Percentiles rank a stretch among this genome's conserved stretches.
These are phyloP conservation scores for Termitomyces sp. DNA, from an alignment of 1,284 basidiomycete genomes.

Conservation along the genomic window DNA sequence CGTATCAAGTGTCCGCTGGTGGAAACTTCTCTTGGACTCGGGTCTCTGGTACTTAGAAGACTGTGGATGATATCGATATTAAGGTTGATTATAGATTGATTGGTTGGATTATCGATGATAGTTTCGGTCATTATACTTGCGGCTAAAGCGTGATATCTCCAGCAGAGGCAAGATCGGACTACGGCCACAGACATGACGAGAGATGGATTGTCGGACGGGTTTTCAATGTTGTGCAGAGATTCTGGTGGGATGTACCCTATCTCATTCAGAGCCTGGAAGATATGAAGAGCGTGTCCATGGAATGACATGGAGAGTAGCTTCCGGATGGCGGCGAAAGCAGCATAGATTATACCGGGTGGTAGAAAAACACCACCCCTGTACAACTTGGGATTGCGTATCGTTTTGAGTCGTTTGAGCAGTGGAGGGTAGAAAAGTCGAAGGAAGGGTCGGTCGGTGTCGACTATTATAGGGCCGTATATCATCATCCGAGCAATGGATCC, in stretches of 20 bases:
- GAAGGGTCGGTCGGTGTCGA: slow-evolving; percentile 13
- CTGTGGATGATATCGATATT: slow-evolving; percentile 33
- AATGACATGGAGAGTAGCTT: slow-evolving; percentile 29
- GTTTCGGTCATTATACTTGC: slow-evolving; percentile 31
- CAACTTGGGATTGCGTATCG: slow-evolving; percentile 21
- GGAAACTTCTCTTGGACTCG: slow-evolving; percentile 23
- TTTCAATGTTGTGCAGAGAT: slow-evolving; percentile 32
- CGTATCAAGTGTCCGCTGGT: slow-evolving; percentile 27
- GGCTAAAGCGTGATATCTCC: slow-evolving; percentile 42
- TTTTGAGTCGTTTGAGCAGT: slow-evolving; percentile 19
- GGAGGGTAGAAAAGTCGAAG: slow-evolving; percentile 20
- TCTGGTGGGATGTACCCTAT: slow-evolving; percentile 31
- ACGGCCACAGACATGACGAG: slow-evolving; percentile 41
- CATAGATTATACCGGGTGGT: slow-evolving; percentile 27
- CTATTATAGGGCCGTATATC: neutral
- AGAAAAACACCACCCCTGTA: slow-evolving; percentile 21
- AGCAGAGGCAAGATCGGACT: slow-evolving; percentile 43
- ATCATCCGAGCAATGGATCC: slow-evolving; percentile 16
- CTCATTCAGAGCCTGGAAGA: slow-evolving; percentile 40
- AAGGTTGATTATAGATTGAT: slow-evolving; percentile 26
- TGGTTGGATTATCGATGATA: slow-evolving; percentile 21
- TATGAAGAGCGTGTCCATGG: slow-evolving; percentile 28
- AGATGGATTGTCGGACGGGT: slow-evolving; percentile 31
- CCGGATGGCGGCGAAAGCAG: slow-evolving; percentile 25
- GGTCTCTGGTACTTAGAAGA: slow-evolving; percentile 28